A percentile compares a stretch with the other conserved stretches of the same genome.
phyloP scores from a whole-genome alignment of 2,329 filamentous ascomycete species.

The Helotiales sp. region DNA sequence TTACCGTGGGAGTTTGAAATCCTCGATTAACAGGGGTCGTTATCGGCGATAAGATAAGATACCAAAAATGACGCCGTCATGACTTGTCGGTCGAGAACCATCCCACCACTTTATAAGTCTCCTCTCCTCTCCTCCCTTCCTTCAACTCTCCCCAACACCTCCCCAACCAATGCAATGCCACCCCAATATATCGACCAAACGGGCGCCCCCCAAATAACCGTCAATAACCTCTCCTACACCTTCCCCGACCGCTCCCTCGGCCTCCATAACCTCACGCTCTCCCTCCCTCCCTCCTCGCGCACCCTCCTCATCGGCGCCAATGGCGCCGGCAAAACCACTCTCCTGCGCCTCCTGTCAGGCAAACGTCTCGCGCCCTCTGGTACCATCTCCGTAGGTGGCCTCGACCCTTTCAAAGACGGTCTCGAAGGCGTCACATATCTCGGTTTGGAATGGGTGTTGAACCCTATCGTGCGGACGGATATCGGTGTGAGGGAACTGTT shows the following conservation, averaged over 20 bases:
- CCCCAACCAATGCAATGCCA: not conserved
- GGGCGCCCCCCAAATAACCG: constrained; percentile 58
- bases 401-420: constrained; percentile 89
- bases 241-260: constrained; percentile 88
- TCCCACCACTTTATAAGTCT: not conserved
- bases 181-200: constrained; percentile 19
- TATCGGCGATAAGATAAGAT: constrained; percentile 18
- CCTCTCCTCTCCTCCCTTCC: not conserved
- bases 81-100: too few species aligned
- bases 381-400: constrained; percentile 77
- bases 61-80: not conserved
- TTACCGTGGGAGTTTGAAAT: too few species aligned
- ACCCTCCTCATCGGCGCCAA: constrained; percentile 96
- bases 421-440: constrained; percentile 97
- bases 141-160: not conserved
- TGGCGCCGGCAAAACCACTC: constrained; percentile 95
- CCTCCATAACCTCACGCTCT: constrained; percentile 72
- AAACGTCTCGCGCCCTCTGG: constrained; percentile 85
- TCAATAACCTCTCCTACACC: constrained; percentile 80
- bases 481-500: constrained; percentile 90
- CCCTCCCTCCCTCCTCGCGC: constrained; percentile 80
- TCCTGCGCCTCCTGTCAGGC: constrained; percentile 87
- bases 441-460: constrained; percentile 96
- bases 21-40: not conserved
- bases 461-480: constrained; percentile 93